Conservation (phyloP, 768 basidiomycete species). For the Psilocybe cyanescens region DNA sequence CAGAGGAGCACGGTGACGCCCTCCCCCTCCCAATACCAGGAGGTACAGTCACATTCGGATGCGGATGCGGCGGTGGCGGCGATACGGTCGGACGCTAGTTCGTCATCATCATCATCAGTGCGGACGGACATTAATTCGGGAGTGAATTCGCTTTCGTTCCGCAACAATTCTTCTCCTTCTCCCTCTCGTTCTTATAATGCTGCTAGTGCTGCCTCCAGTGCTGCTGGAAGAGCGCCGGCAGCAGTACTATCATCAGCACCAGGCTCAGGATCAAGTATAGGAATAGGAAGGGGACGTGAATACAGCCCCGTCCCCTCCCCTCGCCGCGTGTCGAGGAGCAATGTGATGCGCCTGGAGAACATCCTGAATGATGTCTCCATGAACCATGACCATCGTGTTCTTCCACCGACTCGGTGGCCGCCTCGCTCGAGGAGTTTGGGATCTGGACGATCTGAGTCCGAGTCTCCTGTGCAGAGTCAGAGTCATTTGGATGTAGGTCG, state of each 20-base stretch:
- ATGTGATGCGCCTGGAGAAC: conserved; percentile 29
- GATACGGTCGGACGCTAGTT: no score
- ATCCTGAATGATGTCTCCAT: conserved; percentile 27
- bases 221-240: no score
- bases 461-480: conserved; percentile 15
- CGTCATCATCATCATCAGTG: no score
- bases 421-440: conserved; percentile 19
- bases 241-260: no score
- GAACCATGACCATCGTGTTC: not conserved
- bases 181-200: not conserved
- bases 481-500: conserved; percentile 14
- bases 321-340: conserved; percentile 16
- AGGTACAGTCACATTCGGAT: not conserved
- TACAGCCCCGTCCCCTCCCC: not conserved
- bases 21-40: not conserved
- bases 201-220: no score
- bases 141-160: conserved; percentile 1
- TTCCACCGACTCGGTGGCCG: not conserved
- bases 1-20: conserved; percentile 18
- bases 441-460: no score
- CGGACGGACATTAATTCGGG: no score
- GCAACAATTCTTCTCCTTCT: not conserved
- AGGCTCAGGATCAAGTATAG: no score
- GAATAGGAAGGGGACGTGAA: not conserved
- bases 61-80: no score